Evolutionary conservation across 2,329 filamentous ascomycete genomes (phyloP).

Genomic region (Chaetoscypha palmicola): DNA sequence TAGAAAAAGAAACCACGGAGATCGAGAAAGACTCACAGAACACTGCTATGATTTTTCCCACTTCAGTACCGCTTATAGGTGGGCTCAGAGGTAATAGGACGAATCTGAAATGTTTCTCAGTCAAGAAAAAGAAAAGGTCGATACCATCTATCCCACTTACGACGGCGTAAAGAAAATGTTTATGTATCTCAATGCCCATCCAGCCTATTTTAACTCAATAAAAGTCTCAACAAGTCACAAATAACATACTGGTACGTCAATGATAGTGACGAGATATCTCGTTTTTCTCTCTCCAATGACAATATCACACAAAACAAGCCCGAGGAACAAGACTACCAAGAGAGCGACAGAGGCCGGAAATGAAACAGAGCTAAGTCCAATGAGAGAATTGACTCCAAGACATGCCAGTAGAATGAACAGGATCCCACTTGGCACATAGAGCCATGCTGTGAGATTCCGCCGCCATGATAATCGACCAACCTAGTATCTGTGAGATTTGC

Average conservation of each 20-base stretch:
- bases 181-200: slow-evolving; percentile 52
- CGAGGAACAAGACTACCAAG: slow-evolving; percentile 47
- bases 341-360: slow-evolving; percentile 56
- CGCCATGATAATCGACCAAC: slow-evolving; percentile 26
- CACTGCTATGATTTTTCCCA: slow-evolving; percentile 52
- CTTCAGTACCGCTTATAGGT: slow-evolving; percentile 45
- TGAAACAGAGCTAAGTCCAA: slow-evolving; percentile 40
- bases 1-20: too few species aligned
- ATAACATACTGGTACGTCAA: slow-evolving; percentile 46
- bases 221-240: slow-evolving; percentile 3
- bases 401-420: slow-evolving; percentile 34
- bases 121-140: slow-evolving; percentile 1
- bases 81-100: slow-evolving; percentile 51
- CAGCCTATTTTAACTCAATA: slow-evolving; percentile 35
- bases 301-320: slow-evolving; percentile 40
- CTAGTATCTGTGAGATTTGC: slow-evolving; percentile 10
- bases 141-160: slow-evolving; percentile 10
- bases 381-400: slow-evolving; percentile 36
- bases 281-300: slow-evolving; percentile 43
- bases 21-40: slow-evolving; percentile 39
- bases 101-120: slow-evolving; percentile 35
- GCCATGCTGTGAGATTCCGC: slow-evolving; percentile 36
- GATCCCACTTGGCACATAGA: slow-evolving; percentile 42
- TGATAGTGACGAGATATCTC: slow-evolving; percentile 39
- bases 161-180: slow-evolving; percentile 52